phyloP scores from a whole-genome alignment of 2,329 filamentous ascomycete species.

The Daldinia sp. region DNA sequence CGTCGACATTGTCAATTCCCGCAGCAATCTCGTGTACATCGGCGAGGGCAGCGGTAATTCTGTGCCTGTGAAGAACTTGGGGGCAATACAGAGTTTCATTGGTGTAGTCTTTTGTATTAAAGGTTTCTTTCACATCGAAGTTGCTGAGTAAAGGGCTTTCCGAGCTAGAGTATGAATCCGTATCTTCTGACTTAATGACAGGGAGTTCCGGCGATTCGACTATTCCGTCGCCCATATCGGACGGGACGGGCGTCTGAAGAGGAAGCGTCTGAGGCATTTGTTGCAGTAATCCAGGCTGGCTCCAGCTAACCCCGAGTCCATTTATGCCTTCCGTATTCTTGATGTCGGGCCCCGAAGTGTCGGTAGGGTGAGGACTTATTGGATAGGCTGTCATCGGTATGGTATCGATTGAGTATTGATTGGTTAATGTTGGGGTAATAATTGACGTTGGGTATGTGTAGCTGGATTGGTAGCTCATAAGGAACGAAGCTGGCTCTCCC shows the following conservation, averaged over 20 bases:
- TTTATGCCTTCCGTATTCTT: background rate
- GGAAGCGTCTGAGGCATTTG: too few species aligned
- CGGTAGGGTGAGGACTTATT: background rate
- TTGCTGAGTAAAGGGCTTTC: too few species aligned
- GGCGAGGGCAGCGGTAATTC: background rate
- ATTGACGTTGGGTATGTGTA: too few species aligned
- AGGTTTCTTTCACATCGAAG: too few species aligned
- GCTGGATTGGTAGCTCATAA: too few species aligned
- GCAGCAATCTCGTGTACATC: background rate
- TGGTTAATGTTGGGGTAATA: too few species aligned
- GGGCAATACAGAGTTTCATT: background rate
- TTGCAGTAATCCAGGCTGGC: background rate
- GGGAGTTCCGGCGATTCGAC: too few species aligned
- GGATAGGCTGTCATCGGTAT: background rate
- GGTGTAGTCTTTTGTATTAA: background rate
- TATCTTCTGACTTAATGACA: too few species aligned
- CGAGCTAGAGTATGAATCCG: too few species aligned
- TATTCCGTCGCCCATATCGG: too few species aligned
- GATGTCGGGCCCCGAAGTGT: background rate
- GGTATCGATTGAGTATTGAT: background rate
- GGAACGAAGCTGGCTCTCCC: too few species aligned
- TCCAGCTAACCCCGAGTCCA: background rate
- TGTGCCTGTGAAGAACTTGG: background rate
- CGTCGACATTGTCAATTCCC: background rate
- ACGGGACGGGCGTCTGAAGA: too few species aligned